Percentiles rank a stretch among this genome's conserved stretches.
These are phyloP conservation scores for Hordeum pubiflorum DNA, from an alignment of 202 grass and related monocot species.

Conservation along the genomic window DNA sequence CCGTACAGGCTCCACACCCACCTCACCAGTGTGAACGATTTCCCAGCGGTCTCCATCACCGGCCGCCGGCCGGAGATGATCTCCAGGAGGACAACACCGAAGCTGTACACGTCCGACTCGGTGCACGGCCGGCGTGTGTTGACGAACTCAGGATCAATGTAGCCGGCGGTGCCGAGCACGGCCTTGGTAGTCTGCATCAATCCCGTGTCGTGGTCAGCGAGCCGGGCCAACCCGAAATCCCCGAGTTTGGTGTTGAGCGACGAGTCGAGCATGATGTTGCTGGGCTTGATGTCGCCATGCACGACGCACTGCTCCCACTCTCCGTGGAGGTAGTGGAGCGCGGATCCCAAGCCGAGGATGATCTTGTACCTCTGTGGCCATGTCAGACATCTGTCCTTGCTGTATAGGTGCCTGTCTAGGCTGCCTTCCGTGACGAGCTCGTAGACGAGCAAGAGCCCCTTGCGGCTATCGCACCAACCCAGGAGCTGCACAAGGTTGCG, in stretches of 20 bases:
- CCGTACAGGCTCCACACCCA: not conserved
- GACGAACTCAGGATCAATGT: not conserved
- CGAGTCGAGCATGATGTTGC: not conserved
- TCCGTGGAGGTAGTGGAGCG: not conserved
- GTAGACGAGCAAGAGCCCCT: not conserved
- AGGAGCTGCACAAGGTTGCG: not conserved
- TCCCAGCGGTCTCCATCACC: not conserved
- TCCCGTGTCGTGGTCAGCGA: not conserved
- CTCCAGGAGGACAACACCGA: not conserved
- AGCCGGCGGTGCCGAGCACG: not conserved
- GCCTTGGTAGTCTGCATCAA: not conserved
- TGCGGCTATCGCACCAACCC: not conserved
- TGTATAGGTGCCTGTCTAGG: not conserved
- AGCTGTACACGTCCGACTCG: not conserved
- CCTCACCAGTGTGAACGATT: not conserved
- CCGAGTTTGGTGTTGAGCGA: not conserved
- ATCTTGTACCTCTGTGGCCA: not conserved
- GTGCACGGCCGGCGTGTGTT: not conserved
- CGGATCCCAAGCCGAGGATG: not conserved
- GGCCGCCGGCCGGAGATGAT: not conserved
- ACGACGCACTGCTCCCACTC: not conserved
- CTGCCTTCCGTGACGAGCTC: not conserved
- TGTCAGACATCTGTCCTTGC: not conserved
- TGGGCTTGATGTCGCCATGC: not conserved
- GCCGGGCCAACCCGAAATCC: not conserved